A percentile compares a stretch with the other conserved stretches of the same genome.
These are phyloP conservation scores for Penicillium sp. DNA, from an alignment of 2,329 filamentous ascomycete genomes.

Conservation along the genomic window DNA sequence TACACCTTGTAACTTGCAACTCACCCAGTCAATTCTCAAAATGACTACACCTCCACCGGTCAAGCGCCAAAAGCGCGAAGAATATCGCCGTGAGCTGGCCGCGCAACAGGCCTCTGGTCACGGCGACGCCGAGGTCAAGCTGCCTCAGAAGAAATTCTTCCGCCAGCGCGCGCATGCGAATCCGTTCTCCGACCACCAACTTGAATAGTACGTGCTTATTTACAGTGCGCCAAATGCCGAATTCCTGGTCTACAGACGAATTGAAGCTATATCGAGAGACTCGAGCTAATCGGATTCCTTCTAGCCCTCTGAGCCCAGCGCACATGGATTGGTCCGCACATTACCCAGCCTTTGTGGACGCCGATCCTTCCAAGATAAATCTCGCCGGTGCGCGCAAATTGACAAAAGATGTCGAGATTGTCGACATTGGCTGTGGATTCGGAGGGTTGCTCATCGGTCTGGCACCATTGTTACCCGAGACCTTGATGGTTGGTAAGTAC, in stretches of 20 bases:
- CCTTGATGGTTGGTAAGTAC: conserved; percentile 71
- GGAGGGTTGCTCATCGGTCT: conserved; percentile 86
- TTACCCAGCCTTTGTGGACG: conserved; percentile 69
- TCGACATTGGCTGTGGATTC: conserved; percentile 96
- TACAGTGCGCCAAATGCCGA: no score
- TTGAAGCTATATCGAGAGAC: background rate
- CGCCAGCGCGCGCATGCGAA: conserved; percentile 95
- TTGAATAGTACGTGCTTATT: conserved; percentile 70
- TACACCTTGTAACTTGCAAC: no score
- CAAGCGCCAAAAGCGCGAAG: conserved; percentile 65
- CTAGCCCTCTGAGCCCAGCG: conserved; percentile 71
- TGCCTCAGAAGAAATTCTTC: conserved; percentile 95
- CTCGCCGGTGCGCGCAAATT: conserved; percentile 43
- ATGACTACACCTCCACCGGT: conserved; percentile 40
- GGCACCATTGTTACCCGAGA: conserved; percentile 75
- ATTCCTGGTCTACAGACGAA: background rate
- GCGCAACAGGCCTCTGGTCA: conserved; percentile 24
- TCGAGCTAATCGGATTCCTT: conserved; percentile 2
- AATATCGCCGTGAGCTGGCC: conserved; percentile 51
- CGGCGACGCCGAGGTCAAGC: conserved; percentile 45
- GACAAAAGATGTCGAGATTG: conserved; percentile 76
- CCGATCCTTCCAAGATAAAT: conserved; percentile 34
- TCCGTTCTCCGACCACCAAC: conserved; percentile 89
- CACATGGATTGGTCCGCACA: conserved; percentile 89
- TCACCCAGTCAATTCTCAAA: background rate